Base-by-base conservation (phyloP, 331 rosid genomes). In the Pyrus hybrid region DNA sequence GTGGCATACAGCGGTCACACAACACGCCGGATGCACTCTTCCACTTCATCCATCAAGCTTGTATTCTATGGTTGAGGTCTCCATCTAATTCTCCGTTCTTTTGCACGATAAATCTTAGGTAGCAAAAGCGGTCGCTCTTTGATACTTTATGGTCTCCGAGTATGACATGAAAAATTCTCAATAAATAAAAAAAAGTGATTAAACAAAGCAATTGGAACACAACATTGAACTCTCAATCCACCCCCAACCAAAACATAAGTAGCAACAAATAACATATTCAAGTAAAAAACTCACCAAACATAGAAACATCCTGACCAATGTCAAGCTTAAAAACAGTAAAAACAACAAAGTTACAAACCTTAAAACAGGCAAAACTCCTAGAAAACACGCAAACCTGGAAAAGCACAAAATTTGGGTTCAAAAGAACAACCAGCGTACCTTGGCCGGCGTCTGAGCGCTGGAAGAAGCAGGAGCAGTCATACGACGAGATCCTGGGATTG, bases 401-500 rank as follows among this genome's bases (percentile, higher is more conserved):
- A 80, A 53, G 13, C 12, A 14, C 23, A 41, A 22, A 71, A 57
- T 63, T 62, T 64, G 5, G 76, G 23, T 13, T 3, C 43, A 37
- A 22, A 33, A 29, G 45, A 13, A 29, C 3, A 63, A 4, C 12
- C 11, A 49, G 51, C 35, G 35, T 17, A 86, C 98, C 96, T 86
- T 72, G 68, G 87, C 69, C 53, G 83, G 71, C 54, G 71, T 75
- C 30, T 35, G 72, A 43, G 77, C 21, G 67, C 60, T 61, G 32
- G 84, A 45, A 64, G 89, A 20, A 43, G 72, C 63, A 23, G 80
- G 30, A 65, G 83, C 33, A n/a, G 85, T 26, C 29, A 87, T 11
- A 33, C 76, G 72, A 72, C 85, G 63, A 79, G 92, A 81, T 16
- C 98, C 97, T 1, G 98, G 98, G 11, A 87, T 85, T 23, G 91